Evolutionary conservation across 2,329 filamentous ascomycete species (phyloP), one percentile per base, ranked within the genome.

Genomic region (Pseudocercospora crystallina): DNA sequence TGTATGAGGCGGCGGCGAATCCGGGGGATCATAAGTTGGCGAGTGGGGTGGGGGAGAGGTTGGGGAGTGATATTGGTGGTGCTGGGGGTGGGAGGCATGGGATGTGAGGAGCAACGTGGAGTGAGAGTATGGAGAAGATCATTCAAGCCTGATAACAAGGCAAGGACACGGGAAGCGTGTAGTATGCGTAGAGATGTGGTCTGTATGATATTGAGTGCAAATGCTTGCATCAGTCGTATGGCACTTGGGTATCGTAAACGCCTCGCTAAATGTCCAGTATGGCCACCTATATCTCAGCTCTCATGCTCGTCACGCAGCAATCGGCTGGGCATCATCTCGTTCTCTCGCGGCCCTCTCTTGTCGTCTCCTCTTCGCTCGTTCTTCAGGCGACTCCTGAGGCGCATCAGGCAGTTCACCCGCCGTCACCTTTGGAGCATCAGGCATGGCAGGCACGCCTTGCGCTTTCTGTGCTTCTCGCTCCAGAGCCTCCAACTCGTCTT

Each of bases 1-100:
- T 96, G 54, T 99, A 97, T 71, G 94, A 99, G 79, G 87, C 90
- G 13, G 92, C 92, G 20, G 87, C 94, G 32, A 96, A 96, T 69
- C 94, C 92, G 10, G 82, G 76, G 40, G 94, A 99, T 73, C 94
- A 99, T 73, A 82, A 80, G 72, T 57, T 70, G 51, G 69, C 71
- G 41, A 66, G 65, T 15, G 74, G 75, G 0, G 62, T 69, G 5
- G 63, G 60, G 2, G 59, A 64, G 42, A 54, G 61, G 14, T n/a
- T 68, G 41, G 67, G 67, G 1, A 67, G 64, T 51, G 55, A 58
- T 35, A 60, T 69, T 49, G 63, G 64, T 13, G 66, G 64, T 13
- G 64, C 62, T 14, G 65, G 65, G 3, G 64, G 62, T 26, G 51
- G 49, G 0, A 38, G 56, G 13, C 51, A 57, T 44, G 55, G 50